Evolutionary conservation across 2,329 filamentous ascomycete species (phyloP).

Genomic region (Hypoxylon sp.): DNA sequence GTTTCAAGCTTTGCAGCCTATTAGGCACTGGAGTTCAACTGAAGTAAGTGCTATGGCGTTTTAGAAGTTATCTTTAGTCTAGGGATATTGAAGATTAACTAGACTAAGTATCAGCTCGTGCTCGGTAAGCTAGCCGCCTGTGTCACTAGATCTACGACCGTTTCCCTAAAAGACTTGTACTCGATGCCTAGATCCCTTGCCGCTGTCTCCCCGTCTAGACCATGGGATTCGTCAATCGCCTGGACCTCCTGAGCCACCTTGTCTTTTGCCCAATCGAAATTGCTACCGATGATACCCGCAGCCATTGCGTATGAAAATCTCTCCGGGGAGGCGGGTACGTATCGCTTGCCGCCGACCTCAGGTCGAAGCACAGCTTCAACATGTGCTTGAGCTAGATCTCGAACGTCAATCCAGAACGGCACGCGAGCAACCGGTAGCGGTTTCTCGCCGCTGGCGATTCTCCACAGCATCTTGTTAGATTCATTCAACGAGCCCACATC

Average conservation of each 20-base stretch:
- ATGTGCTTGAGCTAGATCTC: slow-evolving; percentile 60
- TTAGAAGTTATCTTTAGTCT: neutral
- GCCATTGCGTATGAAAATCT: slow-evolving; percentile 60
- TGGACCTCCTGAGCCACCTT: slow-evolving; percentile 52
- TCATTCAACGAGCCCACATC: slow-evolving; percentile 55
- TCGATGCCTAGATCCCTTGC: slow-evolving; percentile 54
- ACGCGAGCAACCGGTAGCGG: slow-evolving; percentile 55
- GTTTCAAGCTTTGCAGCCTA: neutral
- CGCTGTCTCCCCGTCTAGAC: slow-evolving; percentile 57
- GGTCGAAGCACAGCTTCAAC: slow-evolving; percentile 55
- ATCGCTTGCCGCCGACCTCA: slow-evolving; percentile 56
- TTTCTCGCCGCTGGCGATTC: slow-evolving; percentile 52
- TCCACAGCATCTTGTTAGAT: slow-evolving; percentile 57
- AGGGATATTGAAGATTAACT: neutral
- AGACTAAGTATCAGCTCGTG: neutral
- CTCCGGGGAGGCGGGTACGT: slow-evolving; percentile 55
- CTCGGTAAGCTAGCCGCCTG: slow-evolving; percentile 12
- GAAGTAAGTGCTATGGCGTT: no score
- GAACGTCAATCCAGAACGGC: slow-evolving; percentile 51
- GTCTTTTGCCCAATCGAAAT: slow-evolving; percentile 54
- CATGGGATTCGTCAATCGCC: slow-evolving; percentile 53
- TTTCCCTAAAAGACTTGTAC: slow-evolving; percentile 53
- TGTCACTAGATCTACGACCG: slow-evolving; percentile 49
- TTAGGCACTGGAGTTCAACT: neutral
- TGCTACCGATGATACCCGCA: slow-evolving; percentile 55